Evolutionary conservation across 345 rosid species (phyloP).

Genomic region (Geranium rotundifolium): DNA sequence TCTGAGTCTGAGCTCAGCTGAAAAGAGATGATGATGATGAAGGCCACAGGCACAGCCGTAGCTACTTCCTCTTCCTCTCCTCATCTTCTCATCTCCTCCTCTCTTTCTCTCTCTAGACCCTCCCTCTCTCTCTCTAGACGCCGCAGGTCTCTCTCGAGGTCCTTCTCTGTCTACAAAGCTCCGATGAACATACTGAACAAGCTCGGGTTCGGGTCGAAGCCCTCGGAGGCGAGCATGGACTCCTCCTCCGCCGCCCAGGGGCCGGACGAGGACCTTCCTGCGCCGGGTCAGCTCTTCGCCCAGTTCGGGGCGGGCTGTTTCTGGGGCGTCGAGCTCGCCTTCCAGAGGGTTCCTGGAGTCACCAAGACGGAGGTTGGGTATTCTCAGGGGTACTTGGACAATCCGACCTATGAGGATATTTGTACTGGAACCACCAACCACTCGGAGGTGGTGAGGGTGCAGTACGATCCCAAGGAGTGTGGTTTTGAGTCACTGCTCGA

Average conservation of each 20-base stretch:
- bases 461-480: slow-evolving; percentile 74
- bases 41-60: too few relatives aligned
- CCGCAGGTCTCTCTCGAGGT: slow-evolving; percentile 6
- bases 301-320: slow-evolving; percentile 97
- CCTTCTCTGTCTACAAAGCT: slow-evolving; percentile 18
- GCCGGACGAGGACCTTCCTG: slow-evolving; percentile 60
- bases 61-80: slow-evolving; percentile 1
- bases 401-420: slow-evolving; percentile 68
- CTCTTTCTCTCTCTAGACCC: slow-evolving; percentile 11
- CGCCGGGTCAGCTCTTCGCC: slow-evolving; percentile 61
- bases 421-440: slow-evolving; percentile 67
- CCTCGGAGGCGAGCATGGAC: slow-evolving; percentile 35
- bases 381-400: slow-evolving; percentile 45
- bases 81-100: slow-evolving; percentile 12
- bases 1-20: too few relatives aligned
- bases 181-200: slow-evolving; percentile 85
- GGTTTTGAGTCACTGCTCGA: slow-evolving; percentile 59
- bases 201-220: slow-evolving; percentile 54
- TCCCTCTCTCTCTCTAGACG: slow-evolving; percentile 11
- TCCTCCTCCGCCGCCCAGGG: slow-evolving; percentile 53
- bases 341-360: slow-evolving; percentile 78
- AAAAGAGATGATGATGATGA: too few relatives aligned
- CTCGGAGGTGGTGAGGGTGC: slow-evolving; percentile 75
- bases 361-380: slow-evolving; percentile 85
- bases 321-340: slow-evolving; percentile 87